Evolutionary conservation across 768 basidiomycete species (phyloP), one percentile per base, ranked within the genome.

Genomic region (Tulasnella sp.): DNA sequence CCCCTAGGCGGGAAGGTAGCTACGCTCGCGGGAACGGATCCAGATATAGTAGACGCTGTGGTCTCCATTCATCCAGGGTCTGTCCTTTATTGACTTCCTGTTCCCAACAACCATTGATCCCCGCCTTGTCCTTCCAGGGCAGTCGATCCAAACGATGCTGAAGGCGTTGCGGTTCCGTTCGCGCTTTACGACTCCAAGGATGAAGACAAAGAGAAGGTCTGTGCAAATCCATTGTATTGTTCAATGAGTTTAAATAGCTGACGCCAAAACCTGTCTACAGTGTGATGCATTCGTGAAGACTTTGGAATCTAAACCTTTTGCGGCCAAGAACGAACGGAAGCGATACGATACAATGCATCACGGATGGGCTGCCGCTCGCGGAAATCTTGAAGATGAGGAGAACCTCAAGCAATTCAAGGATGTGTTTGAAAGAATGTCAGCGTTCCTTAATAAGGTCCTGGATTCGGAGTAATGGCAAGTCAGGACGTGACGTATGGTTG

Each of bases 41-140:
- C 88, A 24, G 83, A 44, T 83, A 81, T 78, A 16, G 54, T 82
- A 40, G 86, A 87, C 80, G 89, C 89, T 8, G 87, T 90, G 18
- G 86, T 89, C 7, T 87, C 89, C 37, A 83, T 90, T 58, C 91
- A 92, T 82, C 92, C 92, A 48, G 90, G 90, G 91, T 91, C 80
- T 84, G 89, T 84, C 50, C 24, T 44, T 11, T 0, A n/a, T 11
- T 54, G 22, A 22, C 18, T 22, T n/a, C 5, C 24, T 54, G 22
- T 54, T n/a, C 12, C 72, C 14, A 54, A 77, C 14, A 54, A 76
- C 28, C 37, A 16, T 54, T 40, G 12, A 76, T 28, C 7, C 60
- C 20, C 20, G 18, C 5, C 24, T 34, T 80, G 91, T 89, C 14
- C 90, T 91, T 89, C 16, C 28, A 84, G 91, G 64, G 88, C 87